Evolutionary conservation across 2,329 filamentous ascomycete genomes (phyloP).

Genomic region (Colletotrichum abscissum): DNA sequence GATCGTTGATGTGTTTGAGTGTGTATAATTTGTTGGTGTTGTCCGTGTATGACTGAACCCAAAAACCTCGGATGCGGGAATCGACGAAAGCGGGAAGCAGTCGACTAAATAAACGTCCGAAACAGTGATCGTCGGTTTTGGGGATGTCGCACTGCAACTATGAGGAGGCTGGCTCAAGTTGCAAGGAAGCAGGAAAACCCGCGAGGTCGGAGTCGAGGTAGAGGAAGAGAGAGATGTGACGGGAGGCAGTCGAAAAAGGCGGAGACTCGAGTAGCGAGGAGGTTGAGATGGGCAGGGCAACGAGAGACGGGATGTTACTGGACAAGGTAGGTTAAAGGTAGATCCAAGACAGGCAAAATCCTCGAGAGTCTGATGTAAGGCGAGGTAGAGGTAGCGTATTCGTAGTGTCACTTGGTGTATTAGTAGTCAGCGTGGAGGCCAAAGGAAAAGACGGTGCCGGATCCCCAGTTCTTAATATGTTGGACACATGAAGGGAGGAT

Average conservation of each 20-base stretch:
- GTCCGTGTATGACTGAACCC: background rate
- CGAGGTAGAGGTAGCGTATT: background rate
- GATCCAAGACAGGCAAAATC: conserved; percentile 13
- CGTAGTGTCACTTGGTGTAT: background rate
- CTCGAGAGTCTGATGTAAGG: conserved; percentile 12
- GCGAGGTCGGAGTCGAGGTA: background rate
- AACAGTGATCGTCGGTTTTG: background rate
- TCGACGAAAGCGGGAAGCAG: background rate
- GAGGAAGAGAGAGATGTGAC: background rate
- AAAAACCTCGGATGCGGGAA: background rate
- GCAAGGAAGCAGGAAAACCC: background rate
- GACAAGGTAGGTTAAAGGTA: conserved; percentile 3
- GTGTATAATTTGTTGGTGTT: background rate
- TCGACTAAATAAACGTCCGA: background rate
- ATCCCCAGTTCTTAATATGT: conserved; percentile 34
- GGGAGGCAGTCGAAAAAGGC: conserved; percentile 11
- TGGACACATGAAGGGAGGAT: conserved; percentile 22
- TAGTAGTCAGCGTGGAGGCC: background rate
- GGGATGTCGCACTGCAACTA: background rate
- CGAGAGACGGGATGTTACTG: conserved; percentile 14
- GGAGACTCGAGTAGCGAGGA: conserved; percentile 9
- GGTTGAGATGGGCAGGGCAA: conserved; percentile 23
- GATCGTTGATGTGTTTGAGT: conserved; percentile 2
- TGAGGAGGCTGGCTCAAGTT: conserved; percentile 21
- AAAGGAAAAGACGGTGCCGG: conserved; percentile 17